Evolutionary conservation across 2,329 filamentous ascomycete species (phyloP), one percentile per base, ranked within the genome.

Genomic region (Claviceps cyperi): DNA sequence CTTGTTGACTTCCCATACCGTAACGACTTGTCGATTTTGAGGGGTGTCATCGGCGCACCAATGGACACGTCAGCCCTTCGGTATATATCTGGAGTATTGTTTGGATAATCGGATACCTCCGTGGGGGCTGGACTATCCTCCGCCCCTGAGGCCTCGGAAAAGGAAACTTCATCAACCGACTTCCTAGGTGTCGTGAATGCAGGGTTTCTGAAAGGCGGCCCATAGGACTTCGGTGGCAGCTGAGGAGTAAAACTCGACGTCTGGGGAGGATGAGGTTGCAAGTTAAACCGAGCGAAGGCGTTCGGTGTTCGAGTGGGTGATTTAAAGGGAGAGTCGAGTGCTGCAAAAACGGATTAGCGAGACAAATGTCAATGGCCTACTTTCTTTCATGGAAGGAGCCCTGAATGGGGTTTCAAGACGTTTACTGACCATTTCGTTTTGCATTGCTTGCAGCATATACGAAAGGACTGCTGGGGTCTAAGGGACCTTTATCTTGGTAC

Each of bases 101-200:
- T 68, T 36, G 69, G 67, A 21, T 71, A 64, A 47, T 78, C 77
- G 0, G 78, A 80, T 40, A 62, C 67, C 56, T 82, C 79, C 43
- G 76, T 80, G 59, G 68, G 65, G 24, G 74, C 76, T 17, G 80
- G 80, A 54, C 79, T 83, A 17, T 77, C 75, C 53, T 83, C 80
- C 43, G 73, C 71, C 28, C 73, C 73, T 3, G 77, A 81, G 40
- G 68, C 66, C 57, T 81, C 78, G 3, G 77, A 78, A 46, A 76
- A 64, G 2, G 69, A 59, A 15, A 72, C 66, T 36, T 76, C 70
- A 37, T 81, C 77, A 52, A 76, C 68, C 0, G 75, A 72, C 51
- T 74, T 77, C 46, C 80, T 74, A 0, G 79, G 80, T 0, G 80
- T 83, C 2, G 75, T 81, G 55, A 83, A 83, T 2, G 78, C 74